These are phyloP conservation scores for Saccharomyces eubayanus DNA, from an alignment of 805 yeast genomes.

Conservation along the genomic window DNA sequence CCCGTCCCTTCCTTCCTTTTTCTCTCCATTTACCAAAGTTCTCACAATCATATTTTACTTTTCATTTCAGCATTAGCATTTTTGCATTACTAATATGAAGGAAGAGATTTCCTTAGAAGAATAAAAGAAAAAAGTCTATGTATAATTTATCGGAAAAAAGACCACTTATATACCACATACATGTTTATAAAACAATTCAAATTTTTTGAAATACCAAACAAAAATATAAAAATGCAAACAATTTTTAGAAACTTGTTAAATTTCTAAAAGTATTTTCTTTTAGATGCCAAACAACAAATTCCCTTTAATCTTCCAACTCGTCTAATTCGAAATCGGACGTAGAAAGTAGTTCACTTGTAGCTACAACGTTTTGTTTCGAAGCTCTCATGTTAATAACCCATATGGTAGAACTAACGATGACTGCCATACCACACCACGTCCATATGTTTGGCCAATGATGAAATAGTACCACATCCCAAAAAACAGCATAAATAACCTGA, in stretches of 20 bases:
- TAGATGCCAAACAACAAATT: neutral
- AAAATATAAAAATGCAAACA: neutral
- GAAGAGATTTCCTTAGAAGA: neutral
- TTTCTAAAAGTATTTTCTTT: too few species aligned
- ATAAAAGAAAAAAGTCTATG: neutral
- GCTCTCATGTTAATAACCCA: slow-evolving; percentile 34
- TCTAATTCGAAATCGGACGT: neutral
- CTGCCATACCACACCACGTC: slow-evolving; percentile 56
- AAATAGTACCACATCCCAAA: slow-evolving; percentile 67
- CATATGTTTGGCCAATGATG: slow-evolving; percentile 59
- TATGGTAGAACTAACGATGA: slow-evolving; percentile 58
- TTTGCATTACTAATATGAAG: neutral
- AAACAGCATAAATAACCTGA: slow-evolving; percentile 64
- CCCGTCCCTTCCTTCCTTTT: neutral
- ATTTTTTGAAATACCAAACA: neutral
- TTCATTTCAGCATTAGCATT: neutral
- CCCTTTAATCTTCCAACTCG: neutral
- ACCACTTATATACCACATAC: neutral
- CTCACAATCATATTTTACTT: neutral
- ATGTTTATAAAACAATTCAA: neutral
- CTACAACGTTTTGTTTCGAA: neutral
- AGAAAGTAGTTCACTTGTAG: neutral
- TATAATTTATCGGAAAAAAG: neutral
- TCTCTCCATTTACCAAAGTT: neutral
- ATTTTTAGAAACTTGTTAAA: neutral